Conservation (phyloP, 495 filamentous ascomycete genomes). For the Podospora australis region DNA sequence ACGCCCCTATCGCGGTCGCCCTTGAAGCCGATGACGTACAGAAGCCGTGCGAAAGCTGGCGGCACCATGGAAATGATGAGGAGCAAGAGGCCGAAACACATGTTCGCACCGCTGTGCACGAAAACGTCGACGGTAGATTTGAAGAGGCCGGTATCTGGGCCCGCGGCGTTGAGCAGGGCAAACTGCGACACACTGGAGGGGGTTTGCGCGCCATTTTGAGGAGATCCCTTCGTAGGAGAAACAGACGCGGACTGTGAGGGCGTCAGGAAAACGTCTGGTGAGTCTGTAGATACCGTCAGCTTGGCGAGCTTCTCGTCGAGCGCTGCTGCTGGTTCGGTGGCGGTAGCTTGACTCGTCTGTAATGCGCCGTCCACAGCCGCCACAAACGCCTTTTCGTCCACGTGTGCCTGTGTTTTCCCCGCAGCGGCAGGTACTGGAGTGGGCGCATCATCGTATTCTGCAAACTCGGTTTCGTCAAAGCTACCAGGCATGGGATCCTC, state of each 20-base stretch:
- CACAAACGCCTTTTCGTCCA: conserved; percentile 2
- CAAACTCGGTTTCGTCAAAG: conserved; percentile 32
- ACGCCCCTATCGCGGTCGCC: conserved; percentile 83
- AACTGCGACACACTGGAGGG: neutral
- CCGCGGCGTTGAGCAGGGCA: conserved; percentile 17
- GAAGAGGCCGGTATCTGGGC: conserved; percentile 47
- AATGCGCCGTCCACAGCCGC: too few relatives aligned
- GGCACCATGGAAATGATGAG: conserved; percentile 86
- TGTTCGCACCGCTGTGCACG: conserved; percentile 77
- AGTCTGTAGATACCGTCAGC: conserved; percentile 4
- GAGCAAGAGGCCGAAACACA: conserved; percentile 82
- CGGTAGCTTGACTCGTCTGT: too few relatives aligned
- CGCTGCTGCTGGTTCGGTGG: too few relatives aligned
- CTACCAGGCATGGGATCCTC: conserved; percentile 30
- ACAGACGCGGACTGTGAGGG: neutral
- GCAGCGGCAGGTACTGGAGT: conserved; percentile 8
- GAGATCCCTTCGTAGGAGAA: neutral
- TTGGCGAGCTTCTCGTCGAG: conserved; percentile 19
- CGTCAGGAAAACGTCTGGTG: neutral
- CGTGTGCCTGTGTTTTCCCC: conserved; percentile 24
- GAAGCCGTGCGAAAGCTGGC: conserved; percentile 74
- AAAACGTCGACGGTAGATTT: conserved; percentile 72
- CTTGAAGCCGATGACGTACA: conserved; percentile 85
- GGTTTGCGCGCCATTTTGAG: conserved; percentile 1
- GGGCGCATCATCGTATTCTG: conserved; percentile 13